These are phyloP conservation scores for Aspergillus hortae DNA, from an alignment of 2,329 filamentous ascomycete genomes.

Conservation along the genomic window DNA sequence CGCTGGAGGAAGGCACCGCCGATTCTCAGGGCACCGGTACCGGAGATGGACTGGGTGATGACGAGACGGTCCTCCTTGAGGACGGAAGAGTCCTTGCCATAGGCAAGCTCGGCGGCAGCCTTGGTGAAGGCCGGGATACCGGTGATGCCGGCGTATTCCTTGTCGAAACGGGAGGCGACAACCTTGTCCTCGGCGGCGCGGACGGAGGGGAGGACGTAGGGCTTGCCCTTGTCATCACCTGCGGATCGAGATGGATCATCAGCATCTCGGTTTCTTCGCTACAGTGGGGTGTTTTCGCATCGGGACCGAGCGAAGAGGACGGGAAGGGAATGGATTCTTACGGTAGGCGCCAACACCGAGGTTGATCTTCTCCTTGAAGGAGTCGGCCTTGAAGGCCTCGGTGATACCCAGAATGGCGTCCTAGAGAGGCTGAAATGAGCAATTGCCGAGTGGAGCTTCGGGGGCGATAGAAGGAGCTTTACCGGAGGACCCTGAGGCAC, in stretches of 20 bases:
- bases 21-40: slow-evolving; percentile 92
- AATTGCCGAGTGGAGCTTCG: neutral
- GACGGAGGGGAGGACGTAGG: slow-evolving; percentile 94
- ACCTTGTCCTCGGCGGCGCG: slow-evolving; percentile 84
- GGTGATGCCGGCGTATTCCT: slow-evolving; percentile 98
- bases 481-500: slow-evolving; percentile 93
- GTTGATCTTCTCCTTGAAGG: slow-evolving; percentile 94
- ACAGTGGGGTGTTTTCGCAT: neutral
- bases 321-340: slow-evolving; percentile 24
- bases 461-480: slow-evolving; percentile 26
- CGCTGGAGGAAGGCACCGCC: slow-evolving; percentile 89
- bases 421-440: slow-evolving; percentile 16
- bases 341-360: slow-evolving; percentile 97
- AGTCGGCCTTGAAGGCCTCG: slow-evolving; percentile 98
- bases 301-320: neutral
- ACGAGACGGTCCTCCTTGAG: slow-evolving; percentile 73
- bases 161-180: slow-evolving; percentile 74
- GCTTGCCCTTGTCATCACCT: slow-evolving; percentile 91
- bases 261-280: neutral
- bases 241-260: neutral
- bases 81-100: slow-evolving; percentile 73
- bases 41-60: slow-evolving; percentile 97
- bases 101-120: slow-evolving; percentile 85
- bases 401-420: slow-evolving; percentile 63
- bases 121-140: slow-evolving; percentile 92